phyloP scores from a whole-genome alignment of 306 rosid species.

The Prunus mongolica region DNA sequence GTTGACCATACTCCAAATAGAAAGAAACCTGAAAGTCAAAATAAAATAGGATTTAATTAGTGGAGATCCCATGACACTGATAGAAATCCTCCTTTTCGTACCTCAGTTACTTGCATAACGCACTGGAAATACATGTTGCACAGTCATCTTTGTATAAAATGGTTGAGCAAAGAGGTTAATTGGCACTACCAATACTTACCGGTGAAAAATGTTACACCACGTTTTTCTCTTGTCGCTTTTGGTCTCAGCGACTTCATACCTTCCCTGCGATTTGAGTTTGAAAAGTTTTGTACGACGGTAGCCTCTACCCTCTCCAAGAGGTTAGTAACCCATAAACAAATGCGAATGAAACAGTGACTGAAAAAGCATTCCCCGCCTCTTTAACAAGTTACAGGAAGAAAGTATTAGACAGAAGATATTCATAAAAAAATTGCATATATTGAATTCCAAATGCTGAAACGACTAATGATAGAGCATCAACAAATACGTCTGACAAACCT shows the following conservation, averaged over 20 bases:
- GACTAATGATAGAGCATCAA: not conserved
- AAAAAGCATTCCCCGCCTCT: not conserved
- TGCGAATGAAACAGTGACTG: not conserved
- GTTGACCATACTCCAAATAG: too few relatives aligned
- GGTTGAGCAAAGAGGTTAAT: not conserved
- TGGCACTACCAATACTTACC: conserved; percentile 26
- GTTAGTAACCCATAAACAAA: conserved; percentile 32
- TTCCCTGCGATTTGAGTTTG: conserved; percentile 45
- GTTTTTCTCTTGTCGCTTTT: conserved; percentile 34
- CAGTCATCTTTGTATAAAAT: not conserved
- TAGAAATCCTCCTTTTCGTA: conserved; percentile 4
- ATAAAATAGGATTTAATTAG: conserved; percentile 13
- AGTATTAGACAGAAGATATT: not conserved
- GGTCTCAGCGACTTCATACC: conserved; percentile 53
- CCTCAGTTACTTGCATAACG: not conserved
- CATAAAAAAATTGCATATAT: not conserved
- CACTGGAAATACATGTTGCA: not conserved
- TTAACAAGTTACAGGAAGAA: not conserved
- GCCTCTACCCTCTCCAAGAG: conserved; percentile 58
- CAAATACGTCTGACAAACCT: conserved; percentile 40
- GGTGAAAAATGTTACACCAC: conserved; percentile 38
- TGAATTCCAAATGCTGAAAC: not conserved
- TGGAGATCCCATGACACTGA: not conserved
- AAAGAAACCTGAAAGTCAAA: conserved; percentile 49
- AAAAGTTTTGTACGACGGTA: conserved; percentile 50